Percentiles rank a stretch among this genome's conserved stretches.
These are phyloP conservation scores for Teunomyces cretensis DNA, from an alignment of 805 yeast genomes.

Conservation along the genomic window DNA sequence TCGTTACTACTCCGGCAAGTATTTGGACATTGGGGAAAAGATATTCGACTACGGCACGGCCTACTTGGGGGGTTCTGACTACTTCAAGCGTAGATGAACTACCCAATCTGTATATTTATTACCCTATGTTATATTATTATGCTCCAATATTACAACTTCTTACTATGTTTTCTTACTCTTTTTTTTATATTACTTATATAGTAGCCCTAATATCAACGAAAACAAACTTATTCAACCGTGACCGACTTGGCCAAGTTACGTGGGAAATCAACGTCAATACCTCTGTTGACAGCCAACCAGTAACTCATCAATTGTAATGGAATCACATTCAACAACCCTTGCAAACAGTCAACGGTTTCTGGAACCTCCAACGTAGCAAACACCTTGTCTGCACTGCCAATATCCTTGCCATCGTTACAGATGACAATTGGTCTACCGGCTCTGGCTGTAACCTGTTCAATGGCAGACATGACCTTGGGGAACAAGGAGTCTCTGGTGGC, in stretches of 20 bases:
- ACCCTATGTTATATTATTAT: neutral
- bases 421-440: conserved; percentile 94
- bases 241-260: conserved; percentile 98
- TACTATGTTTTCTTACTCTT: neutral
- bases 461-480: conserved; percentile 93
- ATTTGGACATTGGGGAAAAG: conserved; percentile 84
- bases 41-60: conserved; percentile 71
- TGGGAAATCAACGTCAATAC: conserved; percentile 97
- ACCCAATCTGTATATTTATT: too few relatives aligned
- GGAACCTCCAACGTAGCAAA: conserved; percentile 87
- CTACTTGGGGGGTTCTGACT: conserved; percentile 66
- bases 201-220: conserved; percentile 1
- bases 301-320: conserved; percentile 95
- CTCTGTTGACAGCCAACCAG: conserved; percentile 94
- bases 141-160: neutral
- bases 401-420: conserved; percentile 77
- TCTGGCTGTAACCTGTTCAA: conserved; percentile 96
- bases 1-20: conserved; percentile 56
- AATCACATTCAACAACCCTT: conserved; percentile 90
- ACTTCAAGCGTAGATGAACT: conserved; percentile 61
- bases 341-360: conserved; percentile 93
- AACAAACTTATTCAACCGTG: conserved; percentile 72
- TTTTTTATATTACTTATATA: neutral
- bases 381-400: conserved; percentile 54
- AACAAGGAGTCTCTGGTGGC: conserved; percentile 96